Conservation (phyloP, 2,329 filamentous ascomycete genomes). For the Monilinia aucupariae region DNA sequence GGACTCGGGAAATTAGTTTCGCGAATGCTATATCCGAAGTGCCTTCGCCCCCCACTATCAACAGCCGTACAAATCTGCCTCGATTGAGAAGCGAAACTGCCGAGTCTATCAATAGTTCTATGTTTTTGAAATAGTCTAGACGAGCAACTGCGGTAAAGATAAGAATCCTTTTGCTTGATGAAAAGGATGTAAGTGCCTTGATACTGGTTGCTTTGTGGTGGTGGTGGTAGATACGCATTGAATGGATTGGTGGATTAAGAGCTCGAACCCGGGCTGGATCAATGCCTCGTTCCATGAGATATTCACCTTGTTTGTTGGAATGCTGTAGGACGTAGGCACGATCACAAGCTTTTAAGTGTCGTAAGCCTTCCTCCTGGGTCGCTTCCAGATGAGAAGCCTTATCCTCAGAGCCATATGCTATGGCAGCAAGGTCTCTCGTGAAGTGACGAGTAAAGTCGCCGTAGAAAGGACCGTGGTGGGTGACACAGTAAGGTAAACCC, state of each 20-base stretch:
- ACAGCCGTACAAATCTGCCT: slow-evolving; percentile 13
- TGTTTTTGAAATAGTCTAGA: slow-evolving; percentile 21
- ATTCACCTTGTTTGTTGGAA: slow-evolving; percentile 20
- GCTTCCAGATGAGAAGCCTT: slow-evolving; percentile 19
- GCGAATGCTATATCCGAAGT: slow-evolving; percentile 2
- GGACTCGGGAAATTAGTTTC: slow-evolving; percentile 15
- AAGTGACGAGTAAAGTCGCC: slow-evolving; percentile 19
- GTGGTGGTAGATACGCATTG: slow-evolving; percentile 7
- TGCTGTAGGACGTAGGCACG: slow-evolving; percentile 21
- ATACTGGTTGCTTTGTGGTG: neutral
- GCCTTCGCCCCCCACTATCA: slow-evolving; percentile 19
- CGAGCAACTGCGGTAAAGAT: slow-evolving; percentile 22
- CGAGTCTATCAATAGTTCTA: slow-evolving; percentile 19
- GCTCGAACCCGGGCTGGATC: slow-evolving; percentile 17
- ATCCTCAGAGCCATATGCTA: slow-evolving; percentile 20
- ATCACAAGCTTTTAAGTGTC: slow-evolving; percentile 15
- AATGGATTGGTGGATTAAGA: slow-evolving; percentile 20
- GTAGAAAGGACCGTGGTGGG: slow-evolving; percentile 22
- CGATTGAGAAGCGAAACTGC: slow-evolving; percentile 16
- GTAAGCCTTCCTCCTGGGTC: slow-evolving; percentile 18
- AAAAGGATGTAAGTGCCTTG: slow-evolving; percentile 8
- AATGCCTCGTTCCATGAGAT: slow-evolving; percentile 19
- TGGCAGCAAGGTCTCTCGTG: slow-evolving; percentile 15
- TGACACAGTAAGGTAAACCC: slow-evolving; percentile 19
- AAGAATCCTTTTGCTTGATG: slow-evolving; percentile 13